These are phyloP conservation scores for Pestalotiopsis fici DNA, from an alignment of 2,329 filamentous ascomycete genomes.

Conservation along the genomic window DNA sequence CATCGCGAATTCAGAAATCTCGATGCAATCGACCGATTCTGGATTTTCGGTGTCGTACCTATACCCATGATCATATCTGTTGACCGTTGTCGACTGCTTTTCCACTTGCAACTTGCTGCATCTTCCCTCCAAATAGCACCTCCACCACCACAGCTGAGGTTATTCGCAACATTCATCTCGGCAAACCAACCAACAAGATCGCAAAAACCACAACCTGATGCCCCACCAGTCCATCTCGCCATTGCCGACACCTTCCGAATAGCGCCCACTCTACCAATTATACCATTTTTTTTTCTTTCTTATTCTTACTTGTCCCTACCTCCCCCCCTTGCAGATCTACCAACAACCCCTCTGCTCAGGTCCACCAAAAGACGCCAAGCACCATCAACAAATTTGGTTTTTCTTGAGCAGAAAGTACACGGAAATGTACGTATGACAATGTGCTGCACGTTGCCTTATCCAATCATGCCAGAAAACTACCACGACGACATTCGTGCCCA, in stretches of 20 bases:
- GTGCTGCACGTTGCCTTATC: neutral
- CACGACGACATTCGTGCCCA: neutral
- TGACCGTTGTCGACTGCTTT: neutral
- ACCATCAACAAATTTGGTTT: neutral
- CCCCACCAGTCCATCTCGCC: neutral
- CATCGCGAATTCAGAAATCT: slow-evolving; percentile 9
- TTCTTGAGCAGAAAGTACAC: neutral
- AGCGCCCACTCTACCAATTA: neutral
- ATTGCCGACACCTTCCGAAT: neutral
- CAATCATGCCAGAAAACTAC: neutral
- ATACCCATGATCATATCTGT: neutral
- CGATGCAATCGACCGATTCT: slow-evolving; percentile 10
- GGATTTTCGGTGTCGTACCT: slow-evolving; percentile 2
- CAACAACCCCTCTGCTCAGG: neutral
- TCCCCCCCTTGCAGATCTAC: neutral
- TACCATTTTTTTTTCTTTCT: neutral
- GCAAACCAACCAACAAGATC: neutral
- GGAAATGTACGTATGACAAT: slow-evolving; percentile 7
- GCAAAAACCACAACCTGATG: too few relatives aligned
- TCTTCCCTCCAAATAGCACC: neutral
- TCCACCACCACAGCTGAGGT: neutral
- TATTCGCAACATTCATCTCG: neutral
- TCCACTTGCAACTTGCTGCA: neutral
- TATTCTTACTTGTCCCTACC: neutral
- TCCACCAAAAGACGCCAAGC: neutral